These are phyloP conservation scores for Erigeron philadelphicus DNA, from an alignment of 140 eudicot genomes.

Conservation along the genomic window DNA sequence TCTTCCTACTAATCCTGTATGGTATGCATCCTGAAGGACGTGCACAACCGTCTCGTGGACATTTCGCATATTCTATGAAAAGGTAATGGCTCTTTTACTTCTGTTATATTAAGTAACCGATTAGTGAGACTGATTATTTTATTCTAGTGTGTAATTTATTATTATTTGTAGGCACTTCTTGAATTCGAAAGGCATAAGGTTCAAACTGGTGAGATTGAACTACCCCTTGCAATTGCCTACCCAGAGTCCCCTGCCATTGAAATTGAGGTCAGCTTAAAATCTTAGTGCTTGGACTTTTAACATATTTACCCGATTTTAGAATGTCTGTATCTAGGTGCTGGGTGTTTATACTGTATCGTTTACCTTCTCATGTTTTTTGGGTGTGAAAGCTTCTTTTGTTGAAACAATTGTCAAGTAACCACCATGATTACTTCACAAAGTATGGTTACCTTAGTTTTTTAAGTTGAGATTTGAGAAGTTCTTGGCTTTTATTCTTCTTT, in stretches of 20 bases:
- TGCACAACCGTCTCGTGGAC: constrained; percentile 98
- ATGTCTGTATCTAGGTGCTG: not conserved
- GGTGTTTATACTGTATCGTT: not conserved
- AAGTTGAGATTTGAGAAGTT: too few relatives aligned
- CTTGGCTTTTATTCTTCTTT: too few relatives aligned
- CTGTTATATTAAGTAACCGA: not conserved
- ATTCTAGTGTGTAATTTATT: not conserved
- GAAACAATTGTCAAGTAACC: not conserved
- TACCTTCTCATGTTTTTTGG: not conserved
- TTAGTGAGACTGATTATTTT: not conserved
- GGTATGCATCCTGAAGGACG: constrained; percentile 50
- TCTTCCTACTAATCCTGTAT: constrained; percentile 21
- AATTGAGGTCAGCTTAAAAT: constrained; percentile 48
- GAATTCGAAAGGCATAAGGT: constrained; percentile 76
- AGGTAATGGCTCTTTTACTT: constrained; percentile 44
- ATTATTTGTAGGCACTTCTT: constrained; percentile 62
- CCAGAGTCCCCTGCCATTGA: constrained; percentile 60
- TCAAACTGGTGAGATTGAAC: constrained; percentile 70
- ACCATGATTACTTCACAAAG: not conserved
- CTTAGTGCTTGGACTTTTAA: not conserved
- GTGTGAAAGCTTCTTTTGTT: not conserved
- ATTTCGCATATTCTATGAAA: constrained; percentile 91
- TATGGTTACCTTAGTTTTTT: not conserved
- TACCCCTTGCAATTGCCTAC: constrained; percentile 40
- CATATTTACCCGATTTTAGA: not conserved